Conservation (phyloP, 768 basidiomycete species). For the Gymnopilus junonius region DNA sequence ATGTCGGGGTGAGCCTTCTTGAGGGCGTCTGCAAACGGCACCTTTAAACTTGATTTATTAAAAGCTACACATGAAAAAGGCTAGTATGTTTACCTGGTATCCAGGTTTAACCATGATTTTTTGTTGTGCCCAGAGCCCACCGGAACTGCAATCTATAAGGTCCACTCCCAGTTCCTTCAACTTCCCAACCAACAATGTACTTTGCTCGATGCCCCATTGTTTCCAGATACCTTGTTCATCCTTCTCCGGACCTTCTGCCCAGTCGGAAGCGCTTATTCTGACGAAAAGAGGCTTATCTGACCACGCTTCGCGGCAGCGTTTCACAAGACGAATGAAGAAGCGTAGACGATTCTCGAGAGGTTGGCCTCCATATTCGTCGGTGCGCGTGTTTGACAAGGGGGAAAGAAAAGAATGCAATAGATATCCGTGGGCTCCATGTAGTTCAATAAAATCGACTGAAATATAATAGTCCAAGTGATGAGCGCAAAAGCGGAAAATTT, state of each 20-base stretch:
- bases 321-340: slow-evolving; percentile 61
- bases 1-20: slow-evolving; percentile 63
- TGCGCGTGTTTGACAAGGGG: slow-evolving; percentile 73
- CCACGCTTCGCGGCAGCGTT: slow-evolving; percentile 60
- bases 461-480: not conserved
- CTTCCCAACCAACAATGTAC: slow-evolving; percentile 56
- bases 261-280: slow-evolving; percentile 69
- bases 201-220: slow-evolving; percentile 83
- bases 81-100: slow-evolving; percentile 58
- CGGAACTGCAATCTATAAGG: slow-evolving; percentile 73
- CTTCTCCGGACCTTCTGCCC: slow-evolving; percentile 62
- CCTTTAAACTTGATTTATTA: slow-evolving; percentile 38
- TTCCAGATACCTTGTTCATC: slow-evolving; percentile 58
- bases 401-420: slow-evolving; percentile 72
- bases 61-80: not conserved
- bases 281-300: slow-evolving; percentile 68
- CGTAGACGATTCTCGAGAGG: slow-evolving; percentile 74
- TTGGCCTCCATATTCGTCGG: slow-evolving; percentile 73
- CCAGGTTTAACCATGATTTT: slow-evolving; percentile 59
- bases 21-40: slow-evolving; percentile 69
- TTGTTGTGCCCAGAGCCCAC: slow-evolving; percentile 67
- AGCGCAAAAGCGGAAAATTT: not conserved
- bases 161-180: slow-evolving; percentile 70
- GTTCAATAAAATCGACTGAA: slow-evolving; percentile 72
- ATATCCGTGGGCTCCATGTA: slow-evolving; percentile 76